phyloP scores from a whole-genome alignment of 1,284 basidiomycete species.

The Heterobasidion annosum region DNA sequence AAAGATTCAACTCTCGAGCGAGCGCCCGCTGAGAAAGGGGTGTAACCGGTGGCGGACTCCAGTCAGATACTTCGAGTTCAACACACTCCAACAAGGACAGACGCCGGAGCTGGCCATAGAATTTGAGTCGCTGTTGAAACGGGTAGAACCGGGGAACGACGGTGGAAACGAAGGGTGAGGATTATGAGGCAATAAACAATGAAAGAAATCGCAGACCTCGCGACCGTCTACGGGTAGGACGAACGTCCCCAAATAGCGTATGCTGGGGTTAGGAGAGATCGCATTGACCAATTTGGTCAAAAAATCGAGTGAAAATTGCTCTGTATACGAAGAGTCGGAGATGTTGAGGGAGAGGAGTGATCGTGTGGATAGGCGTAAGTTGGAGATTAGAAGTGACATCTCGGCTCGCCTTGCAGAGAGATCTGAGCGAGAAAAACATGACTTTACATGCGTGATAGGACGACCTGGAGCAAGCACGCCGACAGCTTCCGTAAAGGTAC shows the following conservation, averaged over 20 bases:
- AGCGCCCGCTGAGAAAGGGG: constrained; percentile 45
- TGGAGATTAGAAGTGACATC: constrained; percentile 34
- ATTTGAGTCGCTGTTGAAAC: constrained; percentile 38
- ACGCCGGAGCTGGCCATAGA: constrained; percentile 49
- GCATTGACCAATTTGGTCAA: constrained; percentile 29
- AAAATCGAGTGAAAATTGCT: constrained; percentile 42
- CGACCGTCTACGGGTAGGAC: constrained; percentile 43
- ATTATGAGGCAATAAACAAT: constrained; percentile 9
- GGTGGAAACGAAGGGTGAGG: constrained; percentile 4
- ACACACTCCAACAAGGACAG: constrained; percentile 39
- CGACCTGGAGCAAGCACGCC: constrained; percentile 42
- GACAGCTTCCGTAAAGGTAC: constrained; percentile 57
- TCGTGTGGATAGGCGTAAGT: constrained; percentile 31
- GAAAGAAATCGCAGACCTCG: constrained; percentile 21
- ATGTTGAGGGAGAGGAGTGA: constrained; percentile 45
- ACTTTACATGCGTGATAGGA: constrained; percentile 51
- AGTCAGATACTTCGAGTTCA: constrained; percentile 55
- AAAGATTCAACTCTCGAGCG: constrained; percentile 47
- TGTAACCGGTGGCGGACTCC: constrained; percentile 46
- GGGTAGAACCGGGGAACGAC: constrained; percentile 2
- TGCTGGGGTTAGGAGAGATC: constrained; percentile 23
- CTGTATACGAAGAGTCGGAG: constrained; percentile 47
- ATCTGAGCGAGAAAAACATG: constrained; percentile 53
- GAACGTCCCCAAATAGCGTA: constrained; percentile 54
- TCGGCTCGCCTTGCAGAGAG: constrained; percentile 39